phyloP scores from a whole-genome alignment of 768 basidiomycete species.

The Pseudohyphozyma bogoriensis region DNA sequence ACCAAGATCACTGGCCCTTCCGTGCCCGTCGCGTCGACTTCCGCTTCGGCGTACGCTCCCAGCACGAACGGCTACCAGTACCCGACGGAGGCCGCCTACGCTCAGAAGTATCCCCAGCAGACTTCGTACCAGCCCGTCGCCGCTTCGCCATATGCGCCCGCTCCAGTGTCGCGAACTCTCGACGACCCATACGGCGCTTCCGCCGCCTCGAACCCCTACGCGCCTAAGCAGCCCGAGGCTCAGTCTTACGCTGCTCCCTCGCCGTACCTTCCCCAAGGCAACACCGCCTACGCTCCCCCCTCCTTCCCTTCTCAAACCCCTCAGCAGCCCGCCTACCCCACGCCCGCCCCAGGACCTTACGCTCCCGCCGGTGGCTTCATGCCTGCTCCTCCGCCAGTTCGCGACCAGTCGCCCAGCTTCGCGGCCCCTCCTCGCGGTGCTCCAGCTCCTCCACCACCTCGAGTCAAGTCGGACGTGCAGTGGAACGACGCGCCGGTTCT shows the following conservation, averaged over 20 bases:
- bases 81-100: not conserved
- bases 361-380: slow-evolving; percentile 6
- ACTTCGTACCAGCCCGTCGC: slow-evolving; percentile 1
- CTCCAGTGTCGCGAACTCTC: slow-evolving; percentile 4
- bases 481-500: slow-evolving; percentile 28
- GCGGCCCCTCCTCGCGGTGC: not conserved
- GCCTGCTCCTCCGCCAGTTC: slow-evolving; percentile 23
- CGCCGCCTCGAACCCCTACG: slow-evolving; percentile 33
- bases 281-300: slow-evolving; percentile 7
- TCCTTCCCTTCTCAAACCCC: not conserved
- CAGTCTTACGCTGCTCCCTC: no score
- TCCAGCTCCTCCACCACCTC: slow-evolving; percentile 15
- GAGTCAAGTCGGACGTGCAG: slow-evolving; percentile 10
- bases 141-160: not conserved
- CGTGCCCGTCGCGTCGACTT: slow-evolving; percentile 11
- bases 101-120: not conserved
- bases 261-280: slow-evolving; percentile 17
- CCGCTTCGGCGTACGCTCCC: slow-evolving; percentile 30
- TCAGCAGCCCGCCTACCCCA: not conserved
- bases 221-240: slow-evolving; percentile 13
- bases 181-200: slow-evolving; percentile 4
- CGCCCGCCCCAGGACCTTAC: slow-evolving; percentile 11
- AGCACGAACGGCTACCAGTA: not conserved
- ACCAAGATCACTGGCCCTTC: not conserved
- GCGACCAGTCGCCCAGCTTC: slow-evolving; percentile 16